phyloP scores from a whole-genome alignment of 768 basidiomycete genomes.

The Auricularia sp. region DNA sequence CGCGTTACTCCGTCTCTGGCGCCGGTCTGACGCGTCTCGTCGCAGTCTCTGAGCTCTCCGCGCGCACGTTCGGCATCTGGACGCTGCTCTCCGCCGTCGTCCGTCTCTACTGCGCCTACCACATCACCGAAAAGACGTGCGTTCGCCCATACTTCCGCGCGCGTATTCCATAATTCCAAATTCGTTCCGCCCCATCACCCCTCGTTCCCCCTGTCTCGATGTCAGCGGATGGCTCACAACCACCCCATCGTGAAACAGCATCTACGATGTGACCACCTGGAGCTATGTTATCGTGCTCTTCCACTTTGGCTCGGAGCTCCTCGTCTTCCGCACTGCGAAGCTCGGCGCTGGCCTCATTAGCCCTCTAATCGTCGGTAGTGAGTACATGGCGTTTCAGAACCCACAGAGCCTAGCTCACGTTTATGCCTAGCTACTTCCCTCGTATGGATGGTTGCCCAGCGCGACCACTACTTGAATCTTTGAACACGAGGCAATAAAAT shows the following conservation, averaged over 20 bases:
- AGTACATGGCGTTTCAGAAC: slow-evolving; percentile 19
- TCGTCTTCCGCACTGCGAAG: slow-evolving; percentile 71
- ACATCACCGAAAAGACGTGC: slow-evolving; percentile 74
- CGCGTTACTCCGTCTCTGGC: neutral
- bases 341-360: slow-evolving; percentile 49
- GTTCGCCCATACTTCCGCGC: slow-evolving; percentile 16
- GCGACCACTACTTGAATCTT: slow-evolving; percentile 57
- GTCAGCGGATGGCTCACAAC: no score
- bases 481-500: slow-evolving; percentile 4
- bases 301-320: slow-evolving; percentile 79
- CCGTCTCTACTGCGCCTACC: slow-evolving; percentile 79
- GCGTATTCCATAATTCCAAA: slow-evolving; percentile 5
- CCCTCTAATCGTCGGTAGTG: slow-evolving; percentile 81
- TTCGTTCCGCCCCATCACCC: neutral
- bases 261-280: slow-evolving; percentile 81
- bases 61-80: slow-evolving; percentile 87
- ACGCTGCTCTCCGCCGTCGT: slow-evolving; percentile 78
- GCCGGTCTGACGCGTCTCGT: neutral
- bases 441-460: slow-evolving; percentile 79
- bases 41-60: slow-evolving; percentile 76
- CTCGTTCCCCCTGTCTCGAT: neutral
- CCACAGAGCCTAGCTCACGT: no score
- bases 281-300: slow-evolving; percentile 85
- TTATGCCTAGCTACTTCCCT: slow-evolving; percentile 44
- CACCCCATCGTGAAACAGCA: slow-evolving; percentile 30